A percentile compares a stretch with the other conserved stretches of the same genome.
These are phyloP conservation scores for Trematosphaeria pertusa DNA, from an alignment of 2,329 filamentous ascomycete species.

Conservation along the genomic window DNA sequence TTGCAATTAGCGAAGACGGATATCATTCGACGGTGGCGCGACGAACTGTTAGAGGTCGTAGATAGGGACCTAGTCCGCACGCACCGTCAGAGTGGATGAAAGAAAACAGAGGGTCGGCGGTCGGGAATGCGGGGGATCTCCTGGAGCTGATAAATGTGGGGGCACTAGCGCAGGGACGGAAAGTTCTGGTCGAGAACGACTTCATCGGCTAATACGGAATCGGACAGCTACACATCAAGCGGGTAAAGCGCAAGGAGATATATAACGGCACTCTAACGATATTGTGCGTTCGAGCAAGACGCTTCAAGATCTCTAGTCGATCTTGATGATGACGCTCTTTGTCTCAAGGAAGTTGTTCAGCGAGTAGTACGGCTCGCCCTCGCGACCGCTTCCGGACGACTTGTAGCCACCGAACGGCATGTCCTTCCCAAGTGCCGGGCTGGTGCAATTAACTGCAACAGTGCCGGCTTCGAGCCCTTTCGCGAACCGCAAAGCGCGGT, in stretches of 20 bases:
- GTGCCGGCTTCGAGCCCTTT: conserved; percentile 50
- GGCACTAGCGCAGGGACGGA: conserved; percentile 23
- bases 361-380: conserved; percentile 39
- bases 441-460: conserved; percentile 51
- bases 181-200: too few species aligned
- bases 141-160: conserved; percentile 23
- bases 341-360: conserved; percentile 45
- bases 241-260: background rate
- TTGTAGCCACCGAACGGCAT: conserved; percentile 54
- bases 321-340: conserved; percentile 43
- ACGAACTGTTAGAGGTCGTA: conserved; percentile 18
- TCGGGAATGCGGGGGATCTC: conserved; percentile 23
- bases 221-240: conserved; percentile 1
- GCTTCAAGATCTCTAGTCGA: conserved; percentile 12
- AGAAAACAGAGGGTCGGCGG: conserved; percentile 16
- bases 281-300: too few species aligned
- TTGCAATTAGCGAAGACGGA: conserved; percentile 15
- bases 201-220: conserved; percentile 12
- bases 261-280: too few species aligned
- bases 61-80: conserved; percentile 15
- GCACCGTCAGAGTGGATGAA: conserved; percentile 7
- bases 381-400: conserved; percentile 43
- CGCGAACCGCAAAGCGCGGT: conserved; percentile 48
- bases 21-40: conserved; percentile 29
- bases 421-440: conserved; percentile 37